These are phyloP conservation scores for Chaetomium strumarium DNA, from an alignment of 2,329 filamentous ascomycete genomes.

Conservation along the genomic window DNA sequence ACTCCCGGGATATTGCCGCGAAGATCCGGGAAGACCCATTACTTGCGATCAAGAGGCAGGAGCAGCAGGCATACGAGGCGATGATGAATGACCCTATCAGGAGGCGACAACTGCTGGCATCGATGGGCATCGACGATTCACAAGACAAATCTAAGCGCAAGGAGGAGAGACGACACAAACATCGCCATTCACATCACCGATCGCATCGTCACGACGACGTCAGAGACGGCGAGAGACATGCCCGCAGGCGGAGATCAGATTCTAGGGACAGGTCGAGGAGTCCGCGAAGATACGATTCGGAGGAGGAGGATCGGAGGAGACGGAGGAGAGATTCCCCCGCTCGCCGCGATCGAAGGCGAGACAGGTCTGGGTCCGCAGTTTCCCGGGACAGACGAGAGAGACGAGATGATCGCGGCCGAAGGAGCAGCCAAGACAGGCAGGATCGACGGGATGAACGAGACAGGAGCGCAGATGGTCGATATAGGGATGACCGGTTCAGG, in stretches of 20 bases:
- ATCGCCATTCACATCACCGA: constrained; percentile 38
- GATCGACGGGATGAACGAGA: constrained; percentile 17
- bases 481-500: constrained; percentile 6
- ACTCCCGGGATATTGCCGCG: constrained; percentile 68
- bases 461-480: constrained; percentile 3
- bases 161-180: constrained; percentile 38
- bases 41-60: constrained; percentile 86
- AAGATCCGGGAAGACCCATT: constrained; percentile 91
- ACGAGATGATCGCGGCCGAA: constrained; percentile 9
- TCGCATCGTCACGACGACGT: constrained; percentile 35
- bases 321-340: constrained; percentile 28
- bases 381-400: constrained; percentile 6
- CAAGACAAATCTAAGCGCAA: constrained; percentile 32
- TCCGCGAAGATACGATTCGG: constrained; percentile 32
- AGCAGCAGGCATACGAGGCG: constrained; percentile 72
- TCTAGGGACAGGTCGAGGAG: constrained; percentile 41
- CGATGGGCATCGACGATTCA: constrained; percentile 52
- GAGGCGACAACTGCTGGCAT: constrained; percentile 60
- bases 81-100: constrained; percentile 74
- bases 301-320: constrained; percentile 23
- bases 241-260: constrained; percentile 39
- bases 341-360: constrained; percentile 17
- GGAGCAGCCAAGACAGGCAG: constrained; percentile 7
- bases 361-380: constrained; percentile 13
- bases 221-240: constrained; percentile 35